A percentile compares a stretch with the other conserved stretches of the same genome.
Conservation (phyloP, 257 asterid genomes). For the Solanum arcanum region DNA sequence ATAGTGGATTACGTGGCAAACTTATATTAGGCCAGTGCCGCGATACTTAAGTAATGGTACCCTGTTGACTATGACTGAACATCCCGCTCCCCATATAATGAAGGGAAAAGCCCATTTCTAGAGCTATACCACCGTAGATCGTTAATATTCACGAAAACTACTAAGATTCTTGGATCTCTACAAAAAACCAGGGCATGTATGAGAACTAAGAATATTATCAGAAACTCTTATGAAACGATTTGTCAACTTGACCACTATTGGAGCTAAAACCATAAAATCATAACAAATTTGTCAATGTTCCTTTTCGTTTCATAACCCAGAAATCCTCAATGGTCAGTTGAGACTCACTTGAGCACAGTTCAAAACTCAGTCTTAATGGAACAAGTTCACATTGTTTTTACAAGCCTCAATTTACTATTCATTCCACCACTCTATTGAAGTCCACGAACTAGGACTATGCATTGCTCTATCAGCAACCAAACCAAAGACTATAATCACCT, state of each 20-base stretch:
- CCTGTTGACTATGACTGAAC: not conserved
- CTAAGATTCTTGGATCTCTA: not conserved
- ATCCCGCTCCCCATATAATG: not conserved
- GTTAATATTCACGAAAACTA: not conserved
- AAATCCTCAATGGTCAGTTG: not conserved
- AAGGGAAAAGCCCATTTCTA: not conserved
- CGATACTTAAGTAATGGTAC: not conserved
- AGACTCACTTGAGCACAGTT: not conserved
- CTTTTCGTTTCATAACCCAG: not conserved
- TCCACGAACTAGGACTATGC: not conserved
- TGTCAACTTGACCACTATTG: not conserved
- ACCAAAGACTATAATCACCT: not conserved
- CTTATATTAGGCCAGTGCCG: not conserved
- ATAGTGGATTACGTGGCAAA: not conserved
- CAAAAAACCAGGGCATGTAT: not conserved
- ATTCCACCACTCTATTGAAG: not conserved
- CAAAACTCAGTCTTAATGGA: not conserved
- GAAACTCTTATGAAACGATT: not conserved
- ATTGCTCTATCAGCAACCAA: not conserved
- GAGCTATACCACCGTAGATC: not conserved
- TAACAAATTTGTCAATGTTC: not conserved
- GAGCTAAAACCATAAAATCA: not conserved
- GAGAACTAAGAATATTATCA: not conserved
- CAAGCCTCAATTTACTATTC: not conserved
- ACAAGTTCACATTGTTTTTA: not conserved